These are phyloP conservation scores for Dactylella cylindrospora DNA, from an alignment of 2,329 filamentous ascomycete species.

Conservation along the genomic window DNA sequence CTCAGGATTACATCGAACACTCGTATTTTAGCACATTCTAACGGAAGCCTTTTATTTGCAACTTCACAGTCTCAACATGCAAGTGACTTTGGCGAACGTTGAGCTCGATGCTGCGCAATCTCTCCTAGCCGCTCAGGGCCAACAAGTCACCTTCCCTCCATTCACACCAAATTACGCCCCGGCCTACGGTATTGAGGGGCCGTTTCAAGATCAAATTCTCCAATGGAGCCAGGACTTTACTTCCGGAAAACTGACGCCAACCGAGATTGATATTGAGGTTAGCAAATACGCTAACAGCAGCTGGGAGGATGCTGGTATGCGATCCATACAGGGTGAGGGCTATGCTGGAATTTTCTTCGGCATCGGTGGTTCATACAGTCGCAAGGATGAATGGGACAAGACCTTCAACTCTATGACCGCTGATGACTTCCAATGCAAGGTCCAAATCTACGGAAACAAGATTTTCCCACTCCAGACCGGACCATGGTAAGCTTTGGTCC, in stretches of 20 bases:
- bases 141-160: conserved; percentile 8
- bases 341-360: conserved; percentile 9
- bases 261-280: not conserved
- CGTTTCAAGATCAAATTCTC: not conserved
- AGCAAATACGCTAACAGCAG: not conserved
- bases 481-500: not conserved
- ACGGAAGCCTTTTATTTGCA: not conserved
- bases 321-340: conserved; percentile 2
- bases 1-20: too few relatives aligned
- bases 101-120: conserved; percentile 1
- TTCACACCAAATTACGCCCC: conserved; percentile 3
- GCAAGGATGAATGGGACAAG: conserved; percentile 16
- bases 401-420: conserved; percentile 15
- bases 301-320: conserved; percentile 11
- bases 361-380: not conserved
- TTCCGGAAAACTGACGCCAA: not conserved
- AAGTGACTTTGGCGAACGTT: conserved; percentile 1
- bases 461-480: not conserved
- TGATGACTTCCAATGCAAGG: not conserved
- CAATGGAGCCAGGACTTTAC: conserved; percentile 1
- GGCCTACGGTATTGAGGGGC: not conserved
- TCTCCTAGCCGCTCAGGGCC: conserved; percentile 1
- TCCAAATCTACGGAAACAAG: conserved; percentile 9
- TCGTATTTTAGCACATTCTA: not conserved
- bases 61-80: conserved; percentile 17